Evolutionary conservation across 176 grass and related monocot species (phyloP), one percentile per base, ranked within the genome.

Genomic region (Oryza coarctata): DNA sequence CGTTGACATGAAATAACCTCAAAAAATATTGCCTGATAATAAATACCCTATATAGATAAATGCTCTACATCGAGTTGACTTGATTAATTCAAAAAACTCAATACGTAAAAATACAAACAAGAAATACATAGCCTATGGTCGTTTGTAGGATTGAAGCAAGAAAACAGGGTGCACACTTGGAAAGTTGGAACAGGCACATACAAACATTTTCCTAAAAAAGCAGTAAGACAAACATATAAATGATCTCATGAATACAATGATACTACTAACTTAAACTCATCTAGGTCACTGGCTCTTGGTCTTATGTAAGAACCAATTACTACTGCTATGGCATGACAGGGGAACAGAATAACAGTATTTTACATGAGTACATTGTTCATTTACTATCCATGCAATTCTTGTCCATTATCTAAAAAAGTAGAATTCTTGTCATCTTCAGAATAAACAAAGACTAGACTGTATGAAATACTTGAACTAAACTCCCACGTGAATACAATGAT

Each of bases 31-130:
- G 8, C 28, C 49, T 8, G 23, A 73, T 6, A 55, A 82, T 28
- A 72, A 76, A 64, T 40, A 71, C 52, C 28, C 79, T 76, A 14
- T 8, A 57, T 6, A 63, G 31, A 61, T 36, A 29, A 76, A 82
- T 77, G 20, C 2, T 55, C 32, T 58, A 85, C 41, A 58, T 65
- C 72, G 13, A 70, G 31, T 18, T 34, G 32, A 34, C 13, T n/a
- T 43, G 77, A 43, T 60, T 15, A 20, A 65, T 68, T 5, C 38
- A 63, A 23, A 32, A 65, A 71, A 57, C 23, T 11, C 58, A 68
- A 31, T 58, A 41, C 49, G 9, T 70, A 62, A 84, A 55, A 8
- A 80, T 13, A 52, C 17, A 45, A 27, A 27, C 12, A 57, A 12
- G 11, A 5, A 63, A 36, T 28, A 35, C 68, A 78, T 61, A 10